A percentile compares a stretch with the other conserved stretches of the same genome.
Conservation (phyloP, 306 rosid genomes). For the Fagus sylvatica region DNA sequence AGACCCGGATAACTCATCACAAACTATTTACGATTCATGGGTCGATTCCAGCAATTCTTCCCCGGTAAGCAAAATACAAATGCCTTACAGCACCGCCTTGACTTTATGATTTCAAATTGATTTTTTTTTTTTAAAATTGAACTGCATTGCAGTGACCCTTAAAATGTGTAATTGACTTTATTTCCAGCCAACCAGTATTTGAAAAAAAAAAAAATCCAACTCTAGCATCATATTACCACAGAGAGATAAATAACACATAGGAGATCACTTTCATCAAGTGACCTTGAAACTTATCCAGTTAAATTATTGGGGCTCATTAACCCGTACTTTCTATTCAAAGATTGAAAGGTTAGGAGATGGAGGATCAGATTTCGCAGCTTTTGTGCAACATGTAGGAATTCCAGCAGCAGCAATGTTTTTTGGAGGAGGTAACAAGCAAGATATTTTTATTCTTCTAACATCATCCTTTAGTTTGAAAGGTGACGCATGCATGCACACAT, state of each 20-base stretch:
- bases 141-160: neutral
- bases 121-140: neutral
- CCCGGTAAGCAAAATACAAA: constrained; percentile 36
- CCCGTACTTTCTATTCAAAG: constrained; percentile 29
- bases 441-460: neutral
- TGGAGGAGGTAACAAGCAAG: constrained; percentile 47
- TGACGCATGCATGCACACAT: neutral
- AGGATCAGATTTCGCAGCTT: constrained; percentile 69
- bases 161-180: neutral
- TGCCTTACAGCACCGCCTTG: neutral
- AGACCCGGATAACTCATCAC: constrained; percentile 74
- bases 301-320: constrained; percentile 12
- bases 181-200: neutral
- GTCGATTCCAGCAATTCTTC: constrained; percentile 42
- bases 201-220: neutral
- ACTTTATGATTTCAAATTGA: neutral
- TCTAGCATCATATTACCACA: neutral
- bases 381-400: constrained; percentile 74
- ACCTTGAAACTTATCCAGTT: constrained; percentile 5
- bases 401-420: constrained; percentile 54
- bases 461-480: constrained; percentile 15
- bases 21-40: constrained; percentile 63
- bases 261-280: neutral
- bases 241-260: neutral
- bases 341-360: constrained; percentile 66